These are phyloP conservation scores for Dunaliella salina DNA, from an alignment of 163 green algal species.

Conservation along the genomic window DNA sequence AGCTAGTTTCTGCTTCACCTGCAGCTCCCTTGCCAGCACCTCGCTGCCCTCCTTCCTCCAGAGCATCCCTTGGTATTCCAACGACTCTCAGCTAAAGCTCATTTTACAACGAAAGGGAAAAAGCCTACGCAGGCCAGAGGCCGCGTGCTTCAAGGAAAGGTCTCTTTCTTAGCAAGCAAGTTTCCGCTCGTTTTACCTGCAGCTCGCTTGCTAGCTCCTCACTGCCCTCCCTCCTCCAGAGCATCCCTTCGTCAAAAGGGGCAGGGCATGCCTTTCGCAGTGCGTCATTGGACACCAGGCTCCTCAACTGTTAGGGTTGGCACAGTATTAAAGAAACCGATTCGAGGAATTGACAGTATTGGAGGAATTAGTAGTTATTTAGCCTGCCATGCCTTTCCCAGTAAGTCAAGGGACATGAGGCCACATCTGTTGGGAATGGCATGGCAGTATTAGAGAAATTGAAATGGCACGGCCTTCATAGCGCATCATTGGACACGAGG, in stretches of 20 bases:
- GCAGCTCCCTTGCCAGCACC: conserved; percentile 64
- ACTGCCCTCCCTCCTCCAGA: conserved; percentile 77
- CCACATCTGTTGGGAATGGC: not conserved
- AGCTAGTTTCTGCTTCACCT: too few species aligned
- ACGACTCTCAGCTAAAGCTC: too few species aligned
- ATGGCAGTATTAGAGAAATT: not conserved
- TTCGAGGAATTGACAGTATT: too few species aligned
- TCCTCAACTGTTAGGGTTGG: too few species aligned
- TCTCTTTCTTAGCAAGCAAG: too few species aligned
- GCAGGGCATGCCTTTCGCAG: conserved; percentile 76
- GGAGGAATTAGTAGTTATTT: too few species aligned
- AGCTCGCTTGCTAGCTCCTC: conserved; percentile 60
- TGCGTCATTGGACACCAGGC: conserved; percentile 39
- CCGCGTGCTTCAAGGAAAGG: too few species aligned
- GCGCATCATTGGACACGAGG: too few species aligned
- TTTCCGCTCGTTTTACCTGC: too few species aligned
- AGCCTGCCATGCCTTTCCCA: conserved; percentile 73
- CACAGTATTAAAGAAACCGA: not conserved
- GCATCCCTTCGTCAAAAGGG: conserved; percentile 87
- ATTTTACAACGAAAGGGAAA: too few species aligned
- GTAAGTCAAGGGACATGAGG: conserved; percentile 39
- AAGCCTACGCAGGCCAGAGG: too few species aligned
- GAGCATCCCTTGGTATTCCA: conserved; percentile 84
- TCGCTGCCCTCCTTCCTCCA: conserved; percentile 62
- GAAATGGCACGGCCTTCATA: too few species aligned